phyloP scores from a whole-genome alignment of 257 asterid species.

The Lavandula angustifolia region DNA sequence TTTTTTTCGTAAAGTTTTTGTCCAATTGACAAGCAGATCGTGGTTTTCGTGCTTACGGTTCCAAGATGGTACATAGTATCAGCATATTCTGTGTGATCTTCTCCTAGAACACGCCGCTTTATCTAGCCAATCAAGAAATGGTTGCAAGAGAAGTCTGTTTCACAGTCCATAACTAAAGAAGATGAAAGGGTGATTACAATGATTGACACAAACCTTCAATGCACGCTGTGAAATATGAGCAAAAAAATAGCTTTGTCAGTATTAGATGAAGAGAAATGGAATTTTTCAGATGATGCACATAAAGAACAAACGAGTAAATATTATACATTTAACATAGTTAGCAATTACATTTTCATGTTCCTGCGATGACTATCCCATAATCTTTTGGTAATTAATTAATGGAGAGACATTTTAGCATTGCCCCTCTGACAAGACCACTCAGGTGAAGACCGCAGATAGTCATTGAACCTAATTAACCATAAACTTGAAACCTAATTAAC shows the following conservation, averaged over 20 bases:
- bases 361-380: conserved; percentile 14
- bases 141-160: conserved; percentile 32
- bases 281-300: conserved; percentile 5
- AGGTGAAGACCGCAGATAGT: conserved; percentile 7
- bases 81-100: conserved; percentile 80
- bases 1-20: not conserved
- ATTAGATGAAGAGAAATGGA: conserved; percentile 29
- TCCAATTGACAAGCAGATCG: conserved; percentile 5
- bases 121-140: conserved; percentile 48
- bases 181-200: conserved; percentile 27
- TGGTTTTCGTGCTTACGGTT: conserved; percentile 54
- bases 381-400: conserved; percentile 16
- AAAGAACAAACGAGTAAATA: conserved; percentile 15
- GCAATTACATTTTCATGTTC: conserved; percentile 14
- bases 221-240: conserved; percentile 67
- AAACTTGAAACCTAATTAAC: not conserved
- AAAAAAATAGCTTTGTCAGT: conserved; percentile 35
- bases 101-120: conserved; percentile 87
- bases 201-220: conserved; percentile 66
- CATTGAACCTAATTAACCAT: not conserved
- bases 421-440: not conserved
- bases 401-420: conserved; percentile 7
- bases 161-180: conserved; percentile 31
- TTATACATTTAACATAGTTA: conserved; percentile 1
- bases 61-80: conserved; percentile 93